Base-by-base conservation (phyloP, 2,329 filamentous ascomycete genomes). In the Pseudophaeomoniella oleicola region DNA sequence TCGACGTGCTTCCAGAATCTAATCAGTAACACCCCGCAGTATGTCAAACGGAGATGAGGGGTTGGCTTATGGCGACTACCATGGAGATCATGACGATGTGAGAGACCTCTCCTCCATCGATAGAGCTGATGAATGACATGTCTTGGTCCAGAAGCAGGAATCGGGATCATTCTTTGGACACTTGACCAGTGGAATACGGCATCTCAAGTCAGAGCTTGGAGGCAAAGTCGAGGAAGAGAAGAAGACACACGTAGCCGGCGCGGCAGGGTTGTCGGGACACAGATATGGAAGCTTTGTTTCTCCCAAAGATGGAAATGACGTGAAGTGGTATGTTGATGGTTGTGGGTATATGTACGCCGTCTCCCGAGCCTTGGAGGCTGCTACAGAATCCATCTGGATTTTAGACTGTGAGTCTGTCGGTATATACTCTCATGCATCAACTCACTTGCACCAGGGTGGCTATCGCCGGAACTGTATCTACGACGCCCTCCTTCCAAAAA, bases 311-410 rank as follows among this genome's bases (percentile, higher is more conserved):
- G 81, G 79, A 38, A 77, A 82, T 51, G 62, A 72, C 45, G 74
- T 72, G 40, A 90, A 90, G 64, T 90, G 83, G 83, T 86, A 79
- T 56, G 81, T 88, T 16, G 81, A 87, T 52, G 82, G 78, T 10
- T 81, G 77, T 52, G 73, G 75, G 6, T 87, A 88, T 53, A 84
- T 90, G 62, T 84, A 75, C 67, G 83, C 84, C n/a, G 79, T 90
- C 2, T 81, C 76, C 30, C 64, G 78, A 46, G 84, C 84, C 3
- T 60, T 92, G 29, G 78, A 87, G 58, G 73, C 74, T 50, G 83
- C 83, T 4, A 67, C 64, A 45, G 72, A 85, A 46, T 79, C 70
- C 36, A 80, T 90, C 46, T 85, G 79, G 67, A 88, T 90, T 41
- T 64, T 90, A 16, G 82, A 86, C 52, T 87, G 79, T 27, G 22